Base-by-base conservation (phyloP, 306 rosid genomes). In the Senna tora region DNA sequence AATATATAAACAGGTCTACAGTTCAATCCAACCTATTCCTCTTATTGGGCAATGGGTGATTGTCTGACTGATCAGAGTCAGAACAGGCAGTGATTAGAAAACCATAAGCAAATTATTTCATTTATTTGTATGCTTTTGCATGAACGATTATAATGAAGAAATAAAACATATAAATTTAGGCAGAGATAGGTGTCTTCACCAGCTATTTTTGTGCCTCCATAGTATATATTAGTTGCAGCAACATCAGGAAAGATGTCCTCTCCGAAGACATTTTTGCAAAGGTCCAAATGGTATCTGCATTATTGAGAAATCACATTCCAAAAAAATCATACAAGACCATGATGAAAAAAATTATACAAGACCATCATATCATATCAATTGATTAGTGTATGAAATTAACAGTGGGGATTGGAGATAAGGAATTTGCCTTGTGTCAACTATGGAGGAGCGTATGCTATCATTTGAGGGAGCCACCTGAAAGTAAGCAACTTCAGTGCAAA, bases 381-480 rank as follows among this genome's bases (percentile, higher is more conserved):
- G 55, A 81, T 8, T 36, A 36, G 8, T 47, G 72, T 9, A 65
- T 69, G 28, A 63, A 60, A 52, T 46, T 47, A 67, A 77, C 12
- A 43, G 34, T 19, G 69, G n/a, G 28, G 8, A 60, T 8, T 34
- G 30, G 58, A 6, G 64, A 75, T 45, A 42, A 74, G 78, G 59
- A 83, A 56, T 77, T 79, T 84, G 78, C 98, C 81, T 91, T 21
- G 87, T 67, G 72, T 91, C 90, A 45, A 93, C 89, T 83, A 80
- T 87, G 42, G 90, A 75, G 77, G 98, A 93, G 36, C 98, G 92
- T 42, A 93, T 67, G 71, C 94, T 93, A 71, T 91, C 98, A 77
- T 86, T 89, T 80, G 87, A 80, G 12, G 96, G 98, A 57, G 98
- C 97, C 72, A 93, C 98, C 86, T 93, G 98, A 81, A 93, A 93